Base-by-base conservation (phyloP, 2,329 filamentous ascomycete species). In the Ophiosphaerella narmari region DNA sequence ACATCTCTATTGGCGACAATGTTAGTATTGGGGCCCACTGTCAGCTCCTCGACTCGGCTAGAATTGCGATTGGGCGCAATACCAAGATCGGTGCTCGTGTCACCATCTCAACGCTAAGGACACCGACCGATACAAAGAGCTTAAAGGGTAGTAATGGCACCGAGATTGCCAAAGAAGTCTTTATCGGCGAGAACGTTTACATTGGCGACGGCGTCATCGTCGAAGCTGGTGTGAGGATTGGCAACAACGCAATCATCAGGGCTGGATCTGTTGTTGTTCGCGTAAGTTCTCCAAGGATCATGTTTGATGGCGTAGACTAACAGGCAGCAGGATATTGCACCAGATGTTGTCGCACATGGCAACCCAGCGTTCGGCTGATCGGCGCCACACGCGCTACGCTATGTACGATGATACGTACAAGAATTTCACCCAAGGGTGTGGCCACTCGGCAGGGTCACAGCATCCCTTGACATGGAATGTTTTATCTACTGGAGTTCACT, bases 11-110 rank as follows among this genome's bases (percentile, higher is more conserved):
- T 59, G 92, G 90, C 11, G 87, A 92, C 61, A 87, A 94, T 57
- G 90, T 95, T 2, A 83, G 87, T 47, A 89, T 99, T 59, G 90
- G 88, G 14, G 83, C 89, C 47, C 89, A 90, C 65, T 97, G 92
- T 73, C 87, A 86, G 23, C 87, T 97, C 66, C 85, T 92, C 48
- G 94, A 99, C 70, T 87, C 91, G n/a, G 89, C 87, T 68, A 82
- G 86, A 56, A 88, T 97, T 52, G 85, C 80, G 39, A 91, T 97
- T 64, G 92, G 92, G 2, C 84, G 90, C 54, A 85, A 89, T 50
- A 86, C 84, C 43, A 82, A 76, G 45, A 74, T 83, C 57, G 91
- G 91, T 2, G 89, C 90, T 0, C 90, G 92, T 60, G 93, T 97
- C 49, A 93, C 86, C 57, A 89, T 97, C 59, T 89, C 91, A 67